phyloP scores from a whole-genome alignment of 148 eudicot species.

The Rhododendron williamsianum region DNA sequence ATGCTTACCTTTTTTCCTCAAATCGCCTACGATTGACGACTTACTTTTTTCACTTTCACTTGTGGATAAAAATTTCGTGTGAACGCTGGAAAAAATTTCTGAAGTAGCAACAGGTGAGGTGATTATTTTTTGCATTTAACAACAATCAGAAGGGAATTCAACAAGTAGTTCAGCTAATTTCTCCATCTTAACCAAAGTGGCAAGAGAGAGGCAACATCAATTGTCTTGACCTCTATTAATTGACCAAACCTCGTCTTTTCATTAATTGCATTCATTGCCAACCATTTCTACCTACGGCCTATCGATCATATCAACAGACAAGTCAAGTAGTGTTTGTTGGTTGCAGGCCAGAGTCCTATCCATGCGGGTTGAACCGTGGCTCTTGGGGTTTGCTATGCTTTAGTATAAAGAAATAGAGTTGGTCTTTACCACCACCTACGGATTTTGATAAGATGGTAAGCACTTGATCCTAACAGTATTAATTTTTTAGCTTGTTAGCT shows the following conservation, averaged over 20 bases:
- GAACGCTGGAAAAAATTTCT: not conserved
- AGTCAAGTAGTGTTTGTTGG: too few relatives aligned
- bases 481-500: too few relatives aligned
- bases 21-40: too few relatives aligned
- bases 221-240: not conserved
- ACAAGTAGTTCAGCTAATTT: not conserved
- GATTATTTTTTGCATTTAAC: not conserved
- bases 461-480: too few relatives aligned
- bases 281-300: not conserved
- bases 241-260: not conserved
- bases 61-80: not conserved
- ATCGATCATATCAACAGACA: not conserved
- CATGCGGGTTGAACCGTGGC: too few relatives aligned
- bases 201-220: not conserved
- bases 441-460: too few relatives aligned
- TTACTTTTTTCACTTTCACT: too few relatives aligned
- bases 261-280: not conserved
- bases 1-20: too few relatives aligned
- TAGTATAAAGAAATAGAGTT: too few relatives aligned
- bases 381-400: too few relatives aligned
- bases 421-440: too few relatives aligned
- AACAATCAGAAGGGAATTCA: not conserved
- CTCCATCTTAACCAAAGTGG: not conserved
- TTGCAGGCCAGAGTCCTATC: accelerated
- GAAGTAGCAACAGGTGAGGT: not conserved